Evolutionary conservation across 352 stramenopile genomes (phyloP).

Genomic region (Blastocystis sp.): DNA sequence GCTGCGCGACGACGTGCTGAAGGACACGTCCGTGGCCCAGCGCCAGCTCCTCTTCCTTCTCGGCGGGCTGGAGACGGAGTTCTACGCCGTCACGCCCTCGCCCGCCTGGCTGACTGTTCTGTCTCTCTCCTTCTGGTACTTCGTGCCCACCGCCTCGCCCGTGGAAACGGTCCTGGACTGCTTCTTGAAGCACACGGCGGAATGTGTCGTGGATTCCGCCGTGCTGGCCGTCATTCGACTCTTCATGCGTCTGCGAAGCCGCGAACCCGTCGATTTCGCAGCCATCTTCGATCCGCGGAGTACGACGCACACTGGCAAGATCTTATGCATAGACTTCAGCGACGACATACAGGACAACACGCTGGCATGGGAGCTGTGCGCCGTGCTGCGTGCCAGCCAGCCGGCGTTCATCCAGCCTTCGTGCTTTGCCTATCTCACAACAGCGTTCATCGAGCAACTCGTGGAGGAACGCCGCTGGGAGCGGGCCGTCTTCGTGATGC

Average conservation of each 20-base stretch:
- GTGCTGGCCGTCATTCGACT: constrained; percentile 22
- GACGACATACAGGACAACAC: neutral
- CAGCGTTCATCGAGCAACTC: neutral
- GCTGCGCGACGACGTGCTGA: neutral
- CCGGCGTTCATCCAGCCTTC: neutral
- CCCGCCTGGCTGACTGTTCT: neutral
- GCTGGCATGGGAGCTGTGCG: neutral
- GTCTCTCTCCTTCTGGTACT: neutral
- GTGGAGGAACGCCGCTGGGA: neutral
- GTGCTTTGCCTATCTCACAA: neutral
- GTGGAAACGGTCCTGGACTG: neutral
- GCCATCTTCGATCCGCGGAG: constrained; percentile 15
- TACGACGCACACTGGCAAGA: neutral
- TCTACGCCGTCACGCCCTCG: neutral
- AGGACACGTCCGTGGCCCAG: neutral
- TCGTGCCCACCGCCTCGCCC: neutral
- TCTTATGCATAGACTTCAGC: constrained; percentile 29
- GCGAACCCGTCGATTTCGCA: neutral
- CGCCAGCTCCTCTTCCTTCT: neutral
- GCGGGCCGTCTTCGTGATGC: neutral
- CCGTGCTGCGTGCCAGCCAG: neutral
- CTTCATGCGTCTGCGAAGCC: neutral
- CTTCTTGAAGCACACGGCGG: neutral
- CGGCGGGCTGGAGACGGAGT: neutral
- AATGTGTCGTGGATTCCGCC: constrained; percentile 7